These are phyloP conservation scores for Casuarina glauca DNA, from an alignment of 306 rosid species.

Conservation along the genomic window DNA sequence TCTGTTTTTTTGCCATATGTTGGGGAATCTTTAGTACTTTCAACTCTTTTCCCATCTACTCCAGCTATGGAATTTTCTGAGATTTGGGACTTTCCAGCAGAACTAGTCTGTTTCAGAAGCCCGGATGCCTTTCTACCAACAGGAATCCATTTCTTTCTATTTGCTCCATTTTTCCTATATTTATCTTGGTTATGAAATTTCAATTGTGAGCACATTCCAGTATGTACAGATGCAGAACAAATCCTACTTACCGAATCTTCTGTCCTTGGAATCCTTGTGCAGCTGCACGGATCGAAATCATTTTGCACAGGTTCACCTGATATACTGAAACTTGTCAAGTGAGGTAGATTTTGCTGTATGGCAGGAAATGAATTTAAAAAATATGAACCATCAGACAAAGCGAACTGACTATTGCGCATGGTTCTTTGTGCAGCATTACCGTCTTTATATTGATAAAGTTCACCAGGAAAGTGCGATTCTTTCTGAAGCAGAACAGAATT, in stretches of 20 bases:
- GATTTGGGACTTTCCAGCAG: background rate
- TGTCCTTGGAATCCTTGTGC: constrained; percentile 10
- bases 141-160: background rate
- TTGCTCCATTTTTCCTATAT: constrained; percentile 8
- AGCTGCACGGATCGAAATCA: background rate
- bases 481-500: background rate
- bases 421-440: constrained; percentile 2
- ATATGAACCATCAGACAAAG: background rate
- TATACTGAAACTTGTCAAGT: background rate
- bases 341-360: background rate
- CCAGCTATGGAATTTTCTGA: background rate
- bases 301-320: background rate
- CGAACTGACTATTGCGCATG: constrained; percentile 1
- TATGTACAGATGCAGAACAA: background rate
- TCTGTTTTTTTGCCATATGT: background rate
- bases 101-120: constrained; percentile 7
- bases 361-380: constrained; percentile 2
- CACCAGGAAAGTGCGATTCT: constrained; percentile 1
- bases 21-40: background rate
- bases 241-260: background rate
- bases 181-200: constrained; percentile 1
- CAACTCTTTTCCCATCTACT: background rate
- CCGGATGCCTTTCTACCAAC: constrained; percentile 13
- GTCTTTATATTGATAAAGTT: background rate
- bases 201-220: background rate